Conservation (phyloP, 106 monocot species). For the Dioscorea zingiberensis region DNA sequence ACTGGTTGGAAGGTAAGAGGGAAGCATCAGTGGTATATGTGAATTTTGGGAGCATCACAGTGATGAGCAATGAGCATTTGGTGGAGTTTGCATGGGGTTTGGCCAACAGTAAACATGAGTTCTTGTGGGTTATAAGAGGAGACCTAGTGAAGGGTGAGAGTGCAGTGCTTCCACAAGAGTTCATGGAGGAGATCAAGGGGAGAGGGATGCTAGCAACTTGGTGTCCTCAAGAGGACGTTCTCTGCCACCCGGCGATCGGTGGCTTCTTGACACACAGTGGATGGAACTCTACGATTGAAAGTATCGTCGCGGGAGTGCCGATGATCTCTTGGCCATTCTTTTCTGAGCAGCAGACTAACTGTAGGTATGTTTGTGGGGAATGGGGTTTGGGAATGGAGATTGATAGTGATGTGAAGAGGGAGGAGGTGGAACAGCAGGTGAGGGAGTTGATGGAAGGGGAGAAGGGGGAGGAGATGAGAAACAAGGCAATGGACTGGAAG, state of each 20-base stretch:
- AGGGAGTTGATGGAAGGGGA: constrained; percentile 4
- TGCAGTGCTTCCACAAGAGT: constrained; percentile 10
- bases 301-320: constrained; percentile 11
- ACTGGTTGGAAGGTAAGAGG: constrained; percentile 9
- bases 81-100: constrained; percentile 24
- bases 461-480: constrained; percentile 2
- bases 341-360: constrained; percentile 7
- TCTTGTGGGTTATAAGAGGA: constrained; percentile 18
- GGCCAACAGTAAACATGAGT: constrained; percentile 6
- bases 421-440: neutral
- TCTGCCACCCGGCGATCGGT: constrained; percentile 17
- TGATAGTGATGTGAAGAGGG: constrained; percentile 1
- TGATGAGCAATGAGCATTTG: constrained; percentile 17
- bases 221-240: constrained; percentile 24
- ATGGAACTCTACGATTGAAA: constrained; percentile 25
- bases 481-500: neutral
- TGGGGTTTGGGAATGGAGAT: constrained; percentile 14
- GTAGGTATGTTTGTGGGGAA: constrained; percentile 1
- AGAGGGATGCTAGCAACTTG: constrained; percentile 8
- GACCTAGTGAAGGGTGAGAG: constrained; percentile 11
- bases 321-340: constrained; percentile 30
- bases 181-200: constrained; percentile 1
- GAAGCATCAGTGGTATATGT: constrained; percentile 10
- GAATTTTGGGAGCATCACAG: constrained; percentile 24
- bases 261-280: constrained; percentile 22